Evolutionary conservation across 2,329 filamentous ascomycete species (phyloP).

Genomic region (Alternaria sp.): DNA sequence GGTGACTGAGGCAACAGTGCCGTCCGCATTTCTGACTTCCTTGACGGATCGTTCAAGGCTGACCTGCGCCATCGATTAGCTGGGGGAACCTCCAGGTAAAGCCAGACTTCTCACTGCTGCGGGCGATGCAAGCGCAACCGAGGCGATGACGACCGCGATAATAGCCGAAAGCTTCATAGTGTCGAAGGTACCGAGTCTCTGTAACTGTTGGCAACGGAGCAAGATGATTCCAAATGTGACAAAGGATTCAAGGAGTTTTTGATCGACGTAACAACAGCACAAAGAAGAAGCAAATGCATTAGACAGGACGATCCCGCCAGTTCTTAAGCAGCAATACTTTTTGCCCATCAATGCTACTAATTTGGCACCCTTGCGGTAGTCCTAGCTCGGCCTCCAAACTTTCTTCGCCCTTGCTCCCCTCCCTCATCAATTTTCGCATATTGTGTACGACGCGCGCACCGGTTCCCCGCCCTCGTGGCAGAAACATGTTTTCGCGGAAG

Average conservation of each 20-base stretch:
- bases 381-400: conserved; percentile 8
- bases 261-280: neutral
- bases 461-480: conserved; percentile 36
- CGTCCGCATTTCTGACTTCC: conserved; percentile 22
- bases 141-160: conserved; percentile 26
- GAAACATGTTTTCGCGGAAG: conserved; percentile 8
- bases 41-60: conserved; percentile 34
- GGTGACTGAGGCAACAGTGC: conserved; percentile 11
- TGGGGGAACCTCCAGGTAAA: neutral
- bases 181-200: neutral
- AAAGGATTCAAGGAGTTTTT: neutral
- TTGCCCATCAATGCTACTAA: conserved; percentile 32
- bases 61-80: conserved; percentile 19
- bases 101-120: conserved; percentile 27
- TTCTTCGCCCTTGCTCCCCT: neutral
- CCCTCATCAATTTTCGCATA: conserved; percentile 19
- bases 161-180: conserved; percentile 39
- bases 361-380: conserved; percentile 8
- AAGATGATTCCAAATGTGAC: neutral
- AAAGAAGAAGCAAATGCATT: neutral
- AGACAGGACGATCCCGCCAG: neutral
- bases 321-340: conserved; percentile 22
- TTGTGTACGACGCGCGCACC: conserved; percentile 21
- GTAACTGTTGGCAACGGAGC: too few species aligned
- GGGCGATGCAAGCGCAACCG: conserved; percentile 34